Base-by-base conservation (phyloP, 495 filamentous ascomycete genomes). In the Cryomyces antarcticus region DNA sequence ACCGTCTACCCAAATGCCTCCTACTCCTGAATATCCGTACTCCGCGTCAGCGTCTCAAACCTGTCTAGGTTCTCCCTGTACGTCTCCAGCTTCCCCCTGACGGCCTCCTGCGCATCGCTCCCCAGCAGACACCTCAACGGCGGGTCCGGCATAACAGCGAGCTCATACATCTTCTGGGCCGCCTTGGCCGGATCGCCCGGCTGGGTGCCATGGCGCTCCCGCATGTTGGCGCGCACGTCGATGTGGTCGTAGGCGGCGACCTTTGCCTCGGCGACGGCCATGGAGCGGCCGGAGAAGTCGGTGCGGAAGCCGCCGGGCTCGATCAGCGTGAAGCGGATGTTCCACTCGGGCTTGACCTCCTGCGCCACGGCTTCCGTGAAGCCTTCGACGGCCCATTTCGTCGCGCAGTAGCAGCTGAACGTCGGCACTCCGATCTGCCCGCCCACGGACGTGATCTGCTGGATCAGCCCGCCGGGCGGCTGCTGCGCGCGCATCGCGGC, bases 21-120 rank as follows among this genome's bases (percentile, higher is more conserved):
- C 28, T 62, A 65, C 9, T 53, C 64, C 51, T 68, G 62, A 4
- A 67, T 62, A 55, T 70, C 63, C 3, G 62, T 67, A 28, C 60
- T 57, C 27, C 62, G 63, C 6, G 52, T 56, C 10, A 67, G 41
- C 51, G 60, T 55, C 52, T 70, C 57, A 46, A 62, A 67, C 49
- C 61, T 63, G 45, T 55, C 55, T 13, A 66, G 55, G 6, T 59
- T 56, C 49, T 66, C 55, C 29, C 27, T 31, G 38, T 68, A 62
- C 12, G 28, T 42, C 38, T 66, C 52, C 39, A 70, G 43, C 58
- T 66, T 69, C 4, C 46, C 38, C 48, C 53, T 60, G 4, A 70
- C 64, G 0, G 41, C 43, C 33, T 50, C 43, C 39, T 64, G 66
- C 0, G 64, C 66, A 54, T 65, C 62, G 0, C 52, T 60, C 6